These are phyloP conservation scores for Saccharomycopsis hybrid DNA, from an alignment of 1,139 yeast genomes.

Conservation along the genomic window DNA sequence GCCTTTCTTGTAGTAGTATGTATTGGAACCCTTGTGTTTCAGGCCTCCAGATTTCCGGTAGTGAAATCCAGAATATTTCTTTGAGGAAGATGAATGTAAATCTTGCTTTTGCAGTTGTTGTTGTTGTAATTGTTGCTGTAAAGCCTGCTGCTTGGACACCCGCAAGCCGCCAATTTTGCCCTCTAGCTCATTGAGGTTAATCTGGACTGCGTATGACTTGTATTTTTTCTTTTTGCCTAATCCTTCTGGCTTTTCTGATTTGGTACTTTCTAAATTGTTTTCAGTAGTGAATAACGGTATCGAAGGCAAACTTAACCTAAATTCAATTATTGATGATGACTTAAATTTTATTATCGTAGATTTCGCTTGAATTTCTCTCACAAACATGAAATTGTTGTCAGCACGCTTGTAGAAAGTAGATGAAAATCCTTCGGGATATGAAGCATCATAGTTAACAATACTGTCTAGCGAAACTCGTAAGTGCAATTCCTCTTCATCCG, in stretches of 20 bases:
- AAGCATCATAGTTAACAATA: background rate
- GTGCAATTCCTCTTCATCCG: too few relatives aligned
- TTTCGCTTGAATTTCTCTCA: constrained; percentile 38
- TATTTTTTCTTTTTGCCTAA: constrained; percentile 25
- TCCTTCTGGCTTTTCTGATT: constrained; percentile 21
- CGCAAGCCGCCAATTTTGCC: constrained; percentile 26
- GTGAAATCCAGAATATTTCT: too few relatives aligned
- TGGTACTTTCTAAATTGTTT: constrained; percentile 13
- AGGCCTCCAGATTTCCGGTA: too few relatives aligned
- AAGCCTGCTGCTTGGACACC: constrained; percentile 19
- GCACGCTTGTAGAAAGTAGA: constrained; percentile 40
- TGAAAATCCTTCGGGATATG: constrained; percentile 38
- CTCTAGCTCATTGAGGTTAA: constrained; percentile 33
- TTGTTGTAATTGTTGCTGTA: constrained; percentile 11
- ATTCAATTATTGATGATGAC: constrained; percentile 24
- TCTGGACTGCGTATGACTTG: constrained; percentile 32
- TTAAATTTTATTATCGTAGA: constrained; percentile 32
- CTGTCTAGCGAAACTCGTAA: background rate
- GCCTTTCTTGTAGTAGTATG: constrained; percentile 11
- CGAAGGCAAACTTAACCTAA: constrained; percentile 32
- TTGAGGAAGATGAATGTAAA: too few relatives aligned
- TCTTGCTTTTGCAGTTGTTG: too few relatives aligned
- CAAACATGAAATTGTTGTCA: constrained; percentile 38
- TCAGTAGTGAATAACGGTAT: constrained; percentile 18
- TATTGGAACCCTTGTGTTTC: constrained; percentile 1